Conservation (phyloP, 768 basidiomycete species). For the Lentinula guzmanii region DNA sequence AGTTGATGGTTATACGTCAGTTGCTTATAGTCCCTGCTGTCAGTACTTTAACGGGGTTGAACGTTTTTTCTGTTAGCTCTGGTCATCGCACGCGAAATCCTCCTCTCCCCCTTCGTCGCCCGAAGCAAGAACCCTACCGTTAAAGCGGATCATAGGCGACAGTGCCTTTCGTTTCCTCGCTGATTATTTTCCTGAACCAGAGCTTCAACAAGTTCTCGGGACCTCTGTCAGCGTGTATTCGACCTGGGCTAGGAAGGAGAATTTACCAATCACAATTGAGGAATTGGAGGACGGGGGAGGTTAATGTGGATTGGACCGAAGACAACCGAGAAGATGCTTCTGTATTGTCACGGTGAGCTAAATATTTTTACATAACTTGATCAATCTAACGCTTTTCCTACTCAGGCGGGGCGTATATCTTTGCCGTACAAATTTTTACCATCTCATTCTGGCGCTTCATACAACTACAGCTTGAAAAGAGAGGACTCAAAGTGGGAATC, state of each 20-base stretch:
- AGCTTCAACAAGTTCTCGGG: not conserved
- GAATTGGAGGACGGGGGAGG: slow-evolving; percentile 19
- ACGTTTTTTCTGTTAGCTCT: not conserved
- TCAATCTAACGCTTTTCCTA: too few species aligned
- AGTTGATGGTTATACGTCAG: not conserved
- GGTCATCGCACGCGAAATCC: not conserved
- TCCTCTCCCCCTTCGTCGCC: not conserved
- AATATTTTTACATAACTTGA: not conserved
- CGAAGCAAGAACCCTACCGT: not conserved
- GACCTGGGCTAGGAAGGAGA: slow-evolving; percentile 12
- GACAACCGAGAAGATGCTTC: slow-evolving; percentile 23
- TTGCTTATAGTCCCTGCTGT: not conserved
- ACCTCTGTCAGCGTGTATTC: slow-evolving; percentile 11
- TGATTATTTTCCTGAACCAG: not conserved
- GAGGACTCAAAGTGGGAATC: slow-evolving; percentile 3
- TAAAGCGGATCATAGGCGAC: not conserved
- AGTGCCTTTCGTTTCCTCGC: not conserved
- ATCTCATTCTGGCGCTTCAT: slow-evolving; percentile 6
- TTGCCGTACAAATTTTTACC: not conserved
- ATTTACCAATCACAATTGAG: slow-evolving; percentile 15
- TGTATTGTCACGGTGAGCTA: slow-evolving; percentile 25
- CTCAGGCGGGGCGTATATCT: slow-evolving; percentile 7
- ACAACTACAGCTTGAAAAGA: not conserved
- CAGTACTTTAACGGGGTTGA: too few species aligned
- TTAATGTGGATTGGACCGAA: slow-evolving; percentile 28